phyloP scores from a whole-genome alignment of 345 rosid species.

The Erodium maritimum region DNA sequence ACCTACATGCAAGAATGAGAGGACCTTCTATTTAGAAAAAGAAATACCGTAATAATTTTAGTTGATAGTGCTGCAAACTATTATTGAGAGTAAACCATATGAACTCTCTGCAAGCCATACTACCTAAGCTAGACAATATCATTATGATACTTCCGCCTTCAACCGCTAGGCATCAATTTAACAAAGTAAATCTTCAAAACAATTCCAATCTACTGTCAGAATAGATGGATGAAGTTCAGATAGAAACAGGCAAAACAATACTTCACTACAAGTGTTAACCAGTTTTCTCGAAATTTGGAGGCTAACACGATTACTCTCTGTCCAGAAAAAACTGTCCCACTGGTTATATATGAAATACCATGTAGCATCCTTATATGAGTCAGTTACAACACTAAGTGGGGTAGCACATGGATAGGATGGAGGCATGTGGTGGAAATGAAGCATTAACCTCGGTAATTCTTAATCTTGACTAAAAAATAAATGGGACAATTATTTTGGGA shows the following conservation, averaged over 20 bases:
- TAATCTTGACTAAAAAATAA: no score
- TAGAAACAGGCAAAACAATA: background rate
- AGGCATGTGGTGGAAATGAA: no score
- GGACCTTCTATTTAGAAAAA: background rate
- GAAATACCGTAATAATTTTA: background rate
- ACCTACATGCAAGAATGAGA: conserved; percentile 23
- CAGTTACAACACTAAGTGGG: no score
- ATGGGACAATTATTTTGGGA: no score
- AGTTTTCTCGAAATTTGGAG: background rate
- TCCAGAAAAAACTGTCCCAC: no score
- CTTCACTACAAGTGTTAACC: background rate
- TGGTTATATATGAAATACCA: no score
- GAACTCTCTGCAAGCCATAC: background rate
- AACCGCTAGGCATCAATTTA: background rate
- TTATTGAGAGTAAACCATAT: background rate
- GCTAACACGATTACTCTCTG: no score
- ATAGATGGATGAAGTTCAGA: background rate
- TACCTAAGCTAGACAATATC: background rate
- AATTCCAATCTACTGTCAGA: background rate
- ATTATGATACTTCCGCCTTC: background rate
- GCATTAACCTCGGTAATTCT: no score
- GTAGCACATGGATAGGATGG: no score
- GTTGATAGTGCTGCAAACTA: background rate
- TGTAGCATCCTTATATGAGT: no score
- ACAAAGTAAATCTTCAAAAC: background rate